phyloP scores from a whole-genome alignment of 352 stramenopile species.

The Pythium sukuiense region DNA sequence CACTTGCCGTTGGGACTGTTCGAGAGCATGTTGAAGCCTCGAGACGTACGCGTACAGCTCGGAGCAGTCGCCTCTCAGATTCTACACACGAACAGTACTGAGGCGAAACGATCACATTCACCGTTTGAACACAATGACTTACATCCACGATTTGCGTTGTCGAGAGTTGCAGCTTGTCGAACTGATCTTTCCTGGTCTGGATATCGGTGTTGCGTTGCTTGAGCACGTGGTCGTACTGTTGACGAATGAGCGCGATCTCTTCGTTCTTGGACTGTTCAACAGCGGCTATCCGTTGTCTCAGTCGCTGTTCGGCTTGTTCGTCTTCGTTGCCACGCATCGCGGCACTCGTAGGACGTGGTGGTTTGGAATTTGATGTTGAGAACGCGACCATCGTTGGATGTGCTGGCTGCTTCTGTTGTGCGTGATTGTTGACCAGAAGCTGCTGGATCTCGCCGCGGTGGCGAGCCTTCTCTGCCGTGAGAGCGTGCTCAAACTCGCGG shows the following conservation, averaged over 20 bases:
- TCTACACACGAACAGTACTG: constrained; percentile 29
- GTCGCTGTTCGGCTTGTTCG: constrained; percentile 34
- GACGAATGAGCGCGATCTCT: constrained; percentile 70
- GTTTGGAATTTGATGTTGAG: constrained; percentile 15
- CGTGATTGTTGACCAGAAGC: constrained; percentile 40
- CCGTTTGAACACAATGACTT: neutral
- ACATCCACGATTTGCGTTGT: constrained; percentile 53
- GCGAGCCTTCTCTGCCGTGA: constrained; percentile 41
- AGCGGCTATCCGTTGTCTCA: constrained; percentile 46
- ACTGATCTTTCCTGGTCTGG: constrained; percentile 29
- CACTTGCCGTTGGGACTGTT: constrained; percentile 29
- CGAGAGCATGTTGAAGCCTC: constrained; percentile 32
- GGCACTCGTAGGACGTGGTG: constrained; percentile 10
- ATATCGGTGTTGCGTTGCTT: constrained; percentile 54
- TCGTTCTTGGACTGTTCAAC: constrained; percentile 66
- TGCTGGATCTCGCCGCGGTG: constrained; percentile 60
- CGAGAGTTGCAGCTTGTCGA: constrained; percentile 39
- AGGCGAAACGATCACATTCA: neutral
- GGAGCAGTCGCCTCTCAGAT: constrained; percentile 60
- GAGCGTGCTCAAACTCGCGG: constrained; percentile 59
- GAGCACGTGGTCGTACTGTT: constrained; percentile 73
- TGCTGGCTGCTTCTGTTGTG: constrained; percentile 26
- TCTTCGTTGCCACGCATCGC: constrained; percentile 1
- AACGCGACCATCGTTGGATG: constrained; percentile 6
- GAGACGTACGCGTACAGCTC: constrained; percentile 71